phyloP scores from a whole-genome alignment of 2,329 filamentous ascomycete species.

The Apiospora saccharicola region DNA sequence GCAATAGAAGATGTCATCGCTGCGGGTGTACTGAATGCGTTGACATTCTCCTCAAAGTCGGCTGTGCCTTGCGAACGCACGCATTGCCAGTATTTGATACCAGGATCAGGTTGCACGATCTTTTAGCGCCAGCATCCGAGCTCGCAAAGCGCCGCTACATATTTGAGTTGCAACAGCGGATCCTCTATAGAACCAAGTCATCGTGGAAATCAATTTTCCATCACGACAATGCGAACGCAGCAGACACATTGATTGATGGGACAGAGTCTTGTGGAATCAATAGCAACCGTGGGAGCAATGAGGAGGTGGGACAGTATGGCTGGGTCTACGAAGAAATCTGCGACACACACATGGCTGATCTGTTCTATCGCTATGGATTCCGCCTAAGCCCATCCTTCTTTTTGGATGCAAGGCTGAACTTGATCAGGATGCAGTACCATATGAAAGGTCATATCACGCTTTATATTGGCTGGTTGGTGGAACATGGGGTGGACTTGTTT shows the following conservation, averaged over 20 bases:
- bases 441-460: no score
- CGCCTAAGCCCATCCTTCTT: not conserved
- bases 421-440: no score
- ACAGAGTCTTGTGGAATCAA: not conserved
- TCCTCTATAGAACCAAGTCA: no score
- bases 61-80: slow-evolving; percentile 1
- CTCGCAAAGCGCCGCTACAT: slow-evolving; percentile 24
- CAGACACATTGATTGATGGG: no score
- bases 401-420: not conserved
- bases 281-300: not conserved
- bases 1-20: not conserved
- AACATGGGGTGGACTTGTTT: slow-evolving; percentile 21
- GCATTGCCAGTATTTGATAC: not conserved
- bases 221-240: not conserved
- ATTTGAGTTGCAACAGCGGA: not conserved
- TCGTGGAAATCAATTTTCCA: not conserved
- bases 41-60: slow-evolving; percentile 18
- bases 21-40: slow-evolving; percentile 23
- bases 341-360: not conserved
- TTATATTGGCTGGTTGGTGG: slow-evolving; percentile 21
- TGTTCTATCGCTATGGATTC: slow-evolving; percentile 24
- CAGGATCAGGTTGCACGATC: not conserved
- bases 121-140: slow-evolving; percentile 18
- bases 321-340: slow-evolving; percentile 16
- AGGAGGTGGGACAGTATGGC: not conserved